Evolutionary conservation across 306 rosid species (phyloP), one percentile per base, ranked within the genome.

Genomic region (Medicago lupulina): DNA sequence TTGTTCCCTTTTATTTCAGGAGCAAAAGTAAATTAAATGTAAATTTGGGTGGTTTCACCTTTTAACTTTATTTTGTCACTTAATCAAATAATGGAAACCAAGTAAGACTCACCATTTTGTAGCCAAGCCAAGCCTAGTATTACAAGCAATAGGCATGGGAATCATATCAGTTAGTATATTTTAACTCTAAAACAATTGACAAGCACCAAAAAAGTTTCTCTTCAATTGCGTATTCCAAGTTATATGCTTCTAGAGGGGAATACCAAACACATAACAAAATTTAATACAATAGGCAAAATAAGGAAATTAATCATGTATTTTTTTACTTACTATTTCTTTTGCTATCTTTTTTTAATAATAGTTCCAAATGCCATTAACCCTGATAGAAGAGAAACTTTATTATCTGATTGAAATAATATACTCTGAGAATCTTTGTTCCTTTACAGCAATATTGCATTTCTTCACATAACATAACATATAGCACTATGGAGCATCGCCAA

Each of bases 51-150:
- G 70, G 73, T 59, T 23, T 66, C 59, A 19, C n/a, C 70, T 31
- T 69, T 64, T 50, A 66, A 66, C 67, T 39, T 39, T 74, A 47
- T 23, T 76, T 64, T 39, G 62, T 67, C 76, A 67, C 25, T 78
- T 46, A 50, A 41, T 71, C 44, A 59, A 69, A 58, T 76, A 58
- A 70, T 55, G 62, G 73, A 65, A 62, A 67, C 72, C 16, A 15
- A 15, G 76, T 54, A 8, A 65, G 82, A 47, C 13, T 71, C 62
- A 21, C 68, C 51, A 51, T 28, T 39, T 44, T 70, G 73, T 70
- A 21, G 66, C 49, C 40, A 40, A 38, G 62, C 23, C 51, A 67
- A 44, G 61, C 73, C 15, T 40, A 69, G 31, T 17, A 51, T 80
- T 67, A 36, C 47, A 54, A 19, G 61, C 34, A 55, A 55, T 55